Conservation (phyloP, 2,329 filamentous ascomycete genomes). For the Hymenotorrendiella dingleyae region DNA sequence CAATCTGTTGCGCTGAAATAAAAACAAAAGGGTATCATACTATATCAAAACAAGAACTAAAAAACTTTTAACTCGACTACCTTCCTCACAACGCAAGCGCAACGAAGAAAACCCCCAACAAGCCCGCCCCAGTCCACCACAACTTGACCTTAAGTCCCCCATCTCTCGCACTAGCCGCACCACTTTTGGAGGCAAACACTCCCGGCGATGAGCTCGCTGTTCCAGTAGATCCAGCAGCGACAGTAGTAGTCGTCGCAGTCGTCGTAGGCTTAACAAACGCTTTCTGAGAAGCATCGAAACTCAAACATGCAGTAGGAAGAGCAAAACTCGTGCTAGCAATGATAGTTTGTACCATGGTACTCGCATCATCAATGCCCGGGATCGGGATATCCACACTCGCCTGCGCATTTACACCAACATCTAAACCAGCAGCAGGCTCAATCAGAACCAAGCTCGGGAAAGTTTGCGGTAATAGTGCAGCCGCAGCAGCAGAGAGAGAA, state of each 20-base stretch:
- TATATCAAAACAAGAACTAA: no score
- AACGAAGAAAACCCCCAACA: conserved; percentile 8
- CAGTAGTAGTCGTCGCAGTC: not conserved
- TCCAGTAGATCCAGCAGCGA: not conserved
- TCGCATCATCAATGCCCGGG: not conserved
- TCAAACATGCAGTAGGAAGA: conserved; percentile 7
- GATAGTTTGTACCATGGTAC: not conserved
- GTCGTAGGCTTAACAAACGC: conserved; percentile 9
- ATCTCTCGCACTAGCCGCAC: not conserved
- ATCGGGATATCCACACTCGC: conserved; percentile 2
- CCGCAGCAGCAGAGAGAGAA: not conserved
- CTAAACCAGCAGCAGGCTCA: not conserved
- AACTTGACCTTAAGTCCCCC: not conserved
- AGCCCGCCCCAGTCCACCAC: conserved; percentile 7
- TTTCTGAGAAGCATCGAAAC: conserved; percentile 5
- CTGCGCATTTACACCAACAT: conserved; percentile 5
- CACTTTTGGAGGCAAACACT: not conserved
- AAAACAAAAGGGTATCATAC: no score
- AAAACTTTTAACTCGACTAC: no score
- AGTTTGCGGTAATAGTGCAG: conserved; percentile 2
- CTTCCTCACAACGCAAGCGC: conserved; percentile 9
- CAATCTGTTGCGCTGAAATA: no score
- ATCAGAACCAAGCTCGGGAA: conserved; percentile 10
- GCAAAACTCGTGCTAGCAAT: conserved; percentile 4
- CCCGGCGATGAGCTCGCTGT: not conserved